phyloP scores from a whole-genome alignment of 495 filamentous ascomycete species.

The Clohesyomyces aquaticus region DNA sequence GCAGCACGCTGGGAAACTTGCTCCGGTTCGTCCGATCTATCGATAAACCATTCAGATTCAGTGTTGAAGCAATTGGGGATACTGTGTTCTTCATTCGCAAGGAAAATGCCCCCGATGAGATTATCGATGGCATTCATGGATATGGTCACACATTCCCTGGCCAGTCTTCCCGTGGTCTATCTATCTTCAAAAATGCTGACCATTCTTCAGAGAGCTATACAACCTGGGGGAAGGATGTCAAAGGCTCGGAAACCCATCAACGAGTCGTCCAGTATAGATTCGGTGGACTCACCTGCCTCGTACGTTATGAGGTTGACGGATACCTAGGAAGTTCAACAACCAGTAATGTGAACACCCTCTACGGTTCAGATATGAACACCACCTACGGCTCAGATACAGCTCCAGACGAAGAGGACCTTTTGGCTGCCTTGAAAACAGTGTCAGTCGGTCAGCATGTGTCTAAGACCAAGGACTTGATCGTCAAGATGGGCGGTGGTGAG shows the following conservation, averaged over 20 bases:
- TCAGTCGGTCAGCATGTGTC: background rate
- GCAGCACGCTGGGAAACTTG: conserved; percentile 63
- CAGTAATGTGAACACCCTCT: background rate
- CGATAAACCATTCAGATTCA: conserved; percentile 60
- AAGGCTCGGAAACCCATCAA: conserved; percentile 63
- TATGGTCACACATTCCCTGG: conserved; percentile 65
- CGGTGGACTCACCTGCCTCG: conserved; percentile 55
- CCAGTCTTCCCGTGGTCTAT: background rate
- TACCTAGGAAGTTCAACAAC: conserved; percentile 46
- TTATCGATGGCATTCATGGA: conserved; percentile 57
- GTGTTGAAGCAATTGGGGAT: conserved; percentile 61
- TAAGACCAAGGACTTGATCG: conserved; percentile 14
- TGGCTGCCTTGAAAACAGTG: conserved; percentile 3
- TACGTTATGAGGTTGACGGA: conserved; percentile 68
- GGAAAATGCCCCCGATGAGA: conserved; percentile 58
- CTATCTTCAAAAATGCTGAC: background rate
- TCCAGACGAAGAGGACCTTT: conserved; percentile 4
- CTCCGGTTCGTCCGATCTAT: conserved; percentile 57
- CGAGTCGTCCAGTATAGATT: conserved; percentile 64
- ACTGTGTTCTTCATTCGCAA: conserved; percentile 66
- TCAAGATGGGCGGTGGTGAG: conserved; percentile 24
- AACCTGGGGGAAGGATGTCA: conserved; percentile 56
- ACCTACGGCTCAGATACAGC: no score
- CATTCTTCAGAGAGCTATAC: conserved; percentile 60
- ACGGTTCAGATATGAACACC: background rate